Percentiles rank a stretch among this genome's conserved stretches.
Evolutionary conservation across 352 stramenopile genomes (phyloP).

Genomic region (Saprolegnia diclina): DNA sequence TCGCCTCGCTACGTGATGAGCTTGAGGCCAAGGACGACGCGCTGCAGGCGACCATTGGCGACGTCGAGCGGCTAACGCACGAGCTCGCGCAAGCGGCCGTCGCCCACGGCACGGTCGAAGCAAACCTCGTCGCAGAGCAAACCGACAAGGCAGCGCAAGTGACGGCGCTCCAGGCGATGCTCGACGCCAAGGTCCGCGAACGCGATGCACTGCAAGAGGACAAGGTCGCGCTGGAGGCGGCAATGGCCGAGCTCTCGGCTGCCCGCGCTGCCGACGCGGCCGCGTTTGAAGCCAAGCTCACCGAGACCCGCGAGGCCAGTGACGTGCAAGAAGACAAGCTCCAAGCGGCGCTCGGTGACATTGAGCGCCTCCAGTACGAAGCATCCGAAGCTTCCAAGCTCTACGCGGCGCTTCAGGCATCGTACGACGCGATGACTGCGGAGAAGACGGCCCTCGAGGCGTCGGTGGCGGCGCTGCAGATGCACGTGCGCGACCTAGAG

Average conservation of each 20-base stretch:
- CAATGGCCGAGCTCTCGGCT: not conserved
- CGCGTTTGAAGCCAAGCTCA: not conserved
- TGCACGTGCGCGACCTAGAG: not conserved
- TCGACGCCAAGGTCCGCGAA: not conserved
- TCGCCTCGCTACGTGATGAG: not conserved
- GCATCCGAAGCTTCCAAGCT: not conserved
- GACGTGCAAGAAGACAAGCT: conserved; percentile 11
- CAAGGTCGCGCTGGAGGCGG: not conserved
- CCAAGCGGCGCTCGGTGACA: not conserved
- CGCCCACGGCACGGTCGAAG: not conserved
- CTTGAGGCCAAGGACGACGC: conserved; percentile 8
- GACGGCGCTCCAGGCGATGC: not conserved
- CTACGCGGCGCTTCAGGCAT: not conserved
- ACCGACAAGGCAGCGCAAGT: not conserved
- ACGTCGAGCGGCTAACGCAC: not conserved
- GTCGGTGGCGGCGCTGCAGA: not conserved
- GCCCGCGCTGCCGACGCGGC: not conserved
- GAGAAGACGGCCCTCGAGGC: not conserved
- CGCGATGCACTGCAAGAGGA: not conserved
- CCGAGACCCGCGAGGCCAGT: not conserved
- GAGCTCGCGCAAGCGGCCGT: not conserved
- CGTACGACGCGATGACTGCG: not conserved
- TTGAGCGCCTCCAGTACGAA: conserved; percentile 11
- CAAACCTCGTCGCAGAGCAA: not conserved
- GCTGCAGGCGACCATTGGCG: not conserved